Evolutionary conservation across 164 flowering plant species (phyloP).

Genomic region (Tinospora cordifolia): DNA sequence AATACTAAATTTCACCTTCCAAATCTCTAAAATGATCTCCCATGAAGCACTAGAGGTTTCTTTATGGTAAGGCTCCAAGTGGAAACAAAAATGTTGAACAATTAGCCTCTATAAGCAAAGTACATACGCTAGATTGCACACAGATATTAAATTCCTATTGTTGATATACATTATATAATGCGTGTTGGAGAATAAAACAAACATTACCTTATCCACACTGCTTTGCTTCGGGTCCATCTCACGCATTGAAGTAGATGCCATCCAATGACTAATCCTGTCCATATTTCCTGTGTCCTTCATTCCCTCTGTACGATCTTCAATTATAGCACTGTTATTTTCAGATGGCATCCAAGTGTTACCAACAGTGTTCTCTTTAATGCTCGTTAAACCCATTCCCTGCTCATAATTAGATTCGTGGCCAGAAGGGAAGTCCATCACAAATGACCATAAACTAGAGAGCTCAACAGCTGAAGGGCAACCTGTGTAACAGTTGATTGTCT

Average conservation of each 20-base stretch:
- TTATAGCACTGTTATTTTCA: conserved; percentile 24
- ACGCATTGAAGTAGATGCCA: conserved; percentile 40
- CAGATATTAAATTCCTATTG: background rate
- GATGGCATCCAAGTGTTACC: conserved; percentile 21
- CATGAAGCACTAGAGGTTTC: too few relatives aligned
- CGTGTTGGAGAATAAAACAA: background rate
- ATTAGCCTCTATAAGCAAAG: too few relatives aligned
- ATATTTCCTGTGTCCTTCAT: conserved; percentile 11
- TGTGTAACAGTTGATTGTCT: conserved; percentile 64
- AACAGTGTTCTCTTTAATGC: conserved; percentile 40
- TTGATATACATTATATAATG: background rate
- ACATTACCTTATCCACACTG: conserved; percentile 25
- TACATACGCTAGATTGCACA: background rate
- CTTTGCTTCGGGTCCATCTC: conserved; percentile 20
- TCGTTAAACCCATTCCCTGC: conserved; percentile 62
- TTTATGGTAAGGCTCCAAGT: too few relatives aligned
- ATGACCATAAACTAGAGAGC: conserved; percentile 75
- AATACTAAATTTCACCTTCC: too few relatives aligned
- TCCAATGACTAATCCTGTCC: conserved; percentile 35
- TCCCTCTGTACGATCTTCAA: conserved; percentile 13
- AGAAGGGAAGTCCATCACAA: conserved; percentile 42
- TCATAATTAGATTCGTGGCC: conserved; percentile 48
- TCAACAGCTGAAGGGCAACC: conserved; percentile 86
- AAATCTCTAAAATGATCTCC: too few relatives aligned
- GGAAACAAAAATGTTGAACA: too few relatives aligned